These are phyloP conservation scores for Aspergillus incahuasiensis DNA, from an alignment of 495 filamentous ascomycete genomes.

Conservation along the genomic window DNA sequence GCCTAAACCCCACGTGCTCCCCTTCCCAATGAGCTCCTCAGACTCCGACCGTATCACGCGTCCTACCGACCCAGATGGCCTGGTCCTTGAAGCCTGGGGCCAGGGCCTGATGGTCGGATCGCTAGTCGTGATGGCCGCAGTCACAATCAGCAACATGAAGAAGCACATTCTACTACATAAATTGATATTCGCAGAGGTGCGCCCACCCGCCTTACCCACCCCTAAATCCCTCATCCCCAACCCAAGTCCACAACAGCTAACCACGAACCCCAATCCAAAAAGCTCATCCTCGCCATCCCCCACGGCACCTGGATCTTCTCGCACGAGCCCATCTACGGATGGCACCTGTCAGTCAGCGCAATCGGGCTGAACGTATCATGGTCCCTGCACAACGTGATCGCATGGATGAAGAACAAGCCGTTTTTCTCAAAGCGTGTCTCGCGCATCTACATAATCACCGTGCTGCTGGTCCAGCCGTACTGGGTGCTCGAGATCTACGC, in stretches of 20 bases:
- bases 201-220: too few species aligned
- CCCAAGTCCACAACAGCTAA: background rate
- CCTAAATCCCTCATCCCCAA: background rate
- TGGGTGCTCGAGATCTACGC: constrained; percentile 47
- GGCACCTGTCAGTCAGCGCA: constrained; percentile 44
- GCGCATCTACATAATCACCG: constrained; percentile 36
- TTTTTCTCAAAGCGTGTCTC: constrained; percentile 36
- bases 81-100: constrained; percentile 46
- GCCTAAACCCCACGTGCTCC: background rate
- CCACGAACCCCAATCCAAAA: background rate
- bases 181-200: constrained; percentile 42
- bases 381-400: constrained; percentile 45
- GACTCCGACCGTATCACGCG: constrained; percentile 21
- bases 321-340: constrained; percentile 39
- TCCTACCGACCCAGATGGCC: constrained; percentile 30
- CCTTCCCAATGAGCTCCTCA: constrained; percentile 14
- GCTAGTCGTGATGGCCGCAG: constrained; percentile 42
- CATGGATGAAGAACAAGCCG: constrained; percentile 46
- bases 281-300: constrained; percentile 33
- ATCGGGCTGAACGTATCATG: constrained; percentile 44
- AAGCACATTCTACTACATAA: constrained; percentile 40
- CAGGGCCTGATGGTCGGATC: constrained; percentile 46
- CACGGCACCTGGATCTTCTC: constrained; percentile 46
- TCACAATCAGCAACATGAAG: constrained; percentile 43
- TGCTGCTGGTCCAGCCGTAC: constrained; percentile 39